Base-by-base conservation (phyloP, 2,329 filamentous ascomycete genomes). In the Chaetomium globosum region DNA sequence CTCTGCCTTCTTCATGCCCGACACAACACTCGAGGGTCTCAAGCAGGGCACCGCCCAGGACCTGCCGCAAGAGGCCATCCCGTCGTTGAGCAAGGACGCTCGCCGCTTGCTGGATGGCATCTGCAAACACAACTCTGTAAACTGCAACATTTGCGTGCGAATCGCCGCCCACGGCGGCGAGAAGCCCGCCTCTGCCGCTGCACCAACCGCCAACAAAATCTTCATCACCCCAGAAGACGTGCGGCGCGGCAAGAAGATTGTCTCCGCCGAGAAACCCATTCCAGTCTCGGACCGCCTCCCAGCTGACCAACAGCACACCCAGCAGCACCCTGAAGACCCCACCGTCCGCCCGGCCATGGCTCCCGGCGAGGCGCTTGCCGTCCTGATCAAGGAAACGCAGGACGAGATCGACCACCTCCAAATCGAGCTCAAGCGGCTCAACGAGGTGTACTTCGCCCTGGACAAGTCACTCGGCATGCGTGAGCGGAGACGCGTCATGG, bases 401-500 rank as follows among this genome's bases (percentile, higher is more conserved):
- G 92, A 96, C 74, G 93, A 97, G 75, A 84, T 93, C 53, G 83
- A 84, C 13, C 91, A 96, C 74, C 78, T 96, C 61, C 89, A 91
- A 76, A 82, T 89, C 70, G 83, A 89, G 71, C 83, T 82, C 39
- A 83, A 86, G 65, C 85, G 89, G 71, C 81, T 80, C 3, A 78
- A 83, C 46, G 68, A 71, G 12, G 55, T 65, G 6, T 92, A 92
- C 76, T 87, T 87, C 69, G 80, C 80, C 26, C 85, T 87, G 64
- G 89, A 95, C 76, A 85, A 88, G 59, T 83, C 87, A 1, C 75
- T 90, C 26, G 87, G 86, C 63, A 87, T 86, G 69, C 84, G 86
- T 39, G 85, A 88, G 71, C 85, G 91, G 66, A 84, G 87, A 67
- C 77, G 79, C 4, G 76, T 93, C 61, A 83, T 85, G 31, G 81